Conservation (phyloP, 441 rosid genomes). For the Erodium trifolium region DNA sequence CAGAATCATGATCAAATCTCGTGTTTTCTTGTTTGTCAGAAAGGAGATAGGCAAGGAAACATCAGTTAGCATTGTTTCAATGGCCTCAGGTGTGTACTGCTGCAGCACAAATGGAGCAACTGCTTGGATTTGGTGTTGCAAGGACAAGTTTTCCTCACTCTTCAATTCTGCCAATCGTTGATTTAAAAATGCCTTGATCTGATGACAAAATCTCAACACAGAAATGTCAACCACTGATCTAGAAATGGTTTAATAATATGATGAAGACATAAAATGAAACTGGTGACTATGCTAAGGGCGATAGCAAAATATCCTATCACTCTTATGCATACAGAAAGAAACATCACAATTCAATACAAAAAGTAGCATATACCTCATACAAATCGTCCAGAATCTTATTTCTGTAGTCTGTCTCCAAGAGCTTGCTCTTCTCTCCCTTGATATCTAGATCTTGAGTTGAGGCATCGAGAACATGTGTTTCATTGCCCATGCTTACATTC, state of each 20-base stretch:
- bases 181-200: slow-evolving; percentile 82
- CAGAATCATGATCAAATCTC: slow-evolving; percentile 83
- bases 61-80: slow-evolving; percentile 57
- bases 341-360: background rate
- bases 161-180: slow-evolving; percentile 69
- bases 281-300: background rate
- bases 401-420: slow-evolving; percentile 81
- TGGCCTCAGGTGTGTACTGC: slow-evolving; percentile 76
- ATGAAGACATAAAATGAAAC: slow-evolving; percentile 8
- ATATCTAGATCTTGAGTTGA: slow-evolving; percentile 31
- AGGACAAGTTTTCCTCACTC: slow-evolving; percentile 66
- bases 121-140: slow-evolving; percentile 93
- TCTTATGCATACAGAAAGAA: background rate
- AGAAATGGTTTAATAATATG: slow-evolving; percentile 12
- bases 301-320: slow-evolving; percentile 4
- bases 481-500: slow-evolving; percentile 33
- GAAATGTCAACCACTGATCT: slow-evolving; percentile 13
- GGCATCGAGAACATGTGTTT: slow-evolving; percentile 30
- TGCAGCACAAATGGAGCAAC: slow-evolving; percentile 83
- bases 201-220: slow-evolving; percentile 19
- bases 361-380: slow-evolving; percentile 51
- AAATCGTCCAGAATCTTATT: slow-evolving; percentile 89
- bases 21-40: slow-evolving; percentile 72
- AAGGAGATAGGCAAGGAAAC: slow-evolving; percentile 58
- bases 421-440: slow-evolving; percentile 66